Base-by-base conservation (phyloP, 768 basidiomycete genomes). In the Mrakia hoshinonis region DNA sequence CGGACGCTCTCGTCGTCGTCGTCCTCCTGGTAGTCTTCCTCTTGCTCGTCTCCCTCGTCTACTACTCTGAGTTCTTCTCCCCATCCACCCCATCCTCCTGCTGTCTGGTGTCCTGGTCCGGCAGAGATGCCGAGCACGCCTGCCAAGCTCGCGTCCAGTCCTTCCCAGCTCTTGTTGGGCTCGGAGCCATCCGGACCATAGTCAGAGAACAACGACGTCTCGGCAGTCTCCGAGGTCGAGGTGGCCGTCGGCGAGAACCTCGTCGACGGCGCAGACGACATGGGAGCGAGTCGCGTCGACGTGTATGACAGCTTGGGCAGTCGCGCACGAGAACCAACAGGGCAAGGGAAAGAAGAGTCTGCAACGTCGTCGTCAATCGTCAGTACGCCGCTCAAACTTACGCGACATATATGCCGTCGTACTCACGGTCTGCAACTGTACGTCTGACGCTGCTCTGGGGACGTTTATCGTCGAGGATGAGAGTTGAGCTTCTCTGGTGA, bases 61-160 rank as follows among this genome's bases (percentile, higher is more conserved):
- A 68, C 55, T 18, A 68, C 67, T 39, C 54, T 55, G 18, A 68
- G 26, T 26, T 68, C 67, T n/a, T 68, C 67, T 26, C 58, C 26
- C 58, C 58, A 61, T 3, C 58, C 34, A 7, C 58, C 58, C 36
- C 36, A 61, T 4, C 58, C 58, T 31, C 36, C 36, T 4, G 34
- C 22, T n/a, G 15, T 15, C 6, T 20, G 18, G 29, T 34, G 24
- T 24, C 54, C 54, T 31, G 24, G 24, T 31, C 24, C 49, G 43
- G 43, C 43, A 43, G 49, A 51, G 49, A 61, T 61, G 4, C 58
- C 58, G 10, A 34, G 58, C 3, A 61, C 58, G 20, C 58, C 58
- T 4, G n/a, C 58, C 58, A 61, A n/a, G 34, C 58, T 61, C 22
- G 20, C 34, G 58, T 61, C 58, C 7, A 61, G 13, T 18, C 58